Percentiles rank a stretch among this genome's conserved stretches.
phyloP scores from a whole-genome alignment of 345 rosid genomes.

The Eutrema heterophyllum region DNA sequence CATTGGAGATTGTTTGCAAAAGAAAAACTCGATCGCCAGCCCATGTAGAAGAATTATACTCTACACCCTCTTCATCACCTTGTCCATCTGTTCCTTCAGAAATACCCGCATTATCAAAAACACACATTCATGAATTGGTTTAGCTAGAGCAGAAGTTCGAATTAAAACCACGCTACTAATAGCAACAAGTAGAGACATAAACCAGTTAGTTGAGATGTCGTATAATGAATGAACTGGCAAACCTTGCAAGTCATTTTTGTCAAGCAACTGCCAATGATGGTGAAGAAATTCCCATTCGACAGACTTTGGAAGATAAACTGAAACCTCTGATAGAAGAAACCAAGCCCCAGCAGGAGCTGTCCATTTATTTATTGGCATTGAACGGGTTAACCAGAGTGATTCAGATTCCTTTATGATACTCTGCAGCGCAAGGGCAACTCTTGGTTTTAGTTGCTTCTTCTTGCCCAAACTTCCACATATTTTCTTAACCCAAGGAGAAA shows the following conservation, averaged over 20 bases:
- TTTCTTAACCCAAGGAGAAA: conserved; percentile 85
- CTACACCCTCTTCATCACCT: conserved; percentile 37
- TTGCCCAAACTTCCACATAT: conserved; percentile 77
- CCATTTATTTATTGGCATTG: conserved; percentile 77
- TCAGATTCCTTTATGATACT: conserved; percentile 70
- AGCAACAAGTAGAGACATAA: conserved; percentile 9
- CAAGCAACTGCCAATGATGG: conserved; percentile 88
- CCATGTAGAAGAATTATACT: conserved; percentile 64
- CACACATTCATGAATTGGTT: not conserved
- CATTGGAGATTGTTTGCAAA: conserved; percentile 85
- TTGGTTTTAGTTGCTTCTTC: conserved; percentile 66
- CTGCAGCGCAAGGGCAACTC: conserved; percentile 63
- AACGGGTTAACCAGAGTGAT: conserved; percentile 71
- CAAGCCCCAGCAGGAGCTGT: conserved; percentile 94
- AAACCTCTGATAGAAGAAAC: conserved; percentile 94
- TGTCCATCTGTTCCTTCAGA: conserved; percentile 27
- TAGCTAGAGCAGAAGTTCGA: not conserved
- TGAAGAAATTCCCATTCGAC: conserved; percentile 93
- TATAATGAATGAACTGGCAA: conserved; percentile 17
- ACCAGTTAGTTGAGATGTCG: not conserved
- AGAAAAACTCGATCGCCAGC: conserved; percentile 91
- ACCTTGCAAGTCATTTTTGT: conserved; percentile 46
- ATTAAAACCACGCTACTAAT: not conserved
- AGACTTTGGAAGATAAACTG: conserved; percentile 59
- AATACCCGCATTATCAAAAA: not conserved